Conservation (phyloP, 768 basidiomycete genomes). For the Baorangia bicolor region DNA sequence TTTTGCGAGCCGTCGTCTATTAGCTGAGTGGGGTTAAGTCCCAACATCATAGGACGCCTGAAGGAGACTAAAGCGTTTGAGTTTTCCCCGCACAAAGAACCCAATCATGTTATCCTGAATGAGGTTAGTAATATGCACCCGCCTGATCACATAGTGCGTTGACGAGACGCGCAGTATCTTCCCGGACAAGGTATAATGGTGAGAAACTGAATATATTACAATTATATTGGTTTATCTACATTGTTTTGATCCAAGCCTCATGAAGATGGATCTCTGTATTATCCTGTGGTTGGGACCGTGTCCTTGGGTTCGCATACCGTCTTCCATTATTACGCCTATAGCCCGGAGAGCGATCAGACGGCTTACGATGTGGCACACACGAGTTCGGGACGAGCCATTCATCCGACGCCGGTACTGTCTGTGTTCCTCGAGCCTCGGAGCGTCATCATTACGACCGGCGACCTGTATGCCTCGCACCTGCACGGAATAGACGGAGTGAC, state of each 20-base stretch:
- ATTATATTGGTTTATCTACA: slow-evolving; percentile 1
- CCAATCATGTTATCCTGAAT: slow-evolving; percentile 91
- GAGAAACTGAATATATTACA: slow-evolving; percentile 21
- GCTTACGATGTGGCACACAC: slow-evolving; percentile 17
- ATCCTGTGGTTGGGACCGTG: slow-evolving; percentile 87
- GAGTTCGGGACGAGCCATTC: slow-evolving; percentile 52
- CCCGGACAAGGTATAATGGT: slow-evolving; percentile 95
- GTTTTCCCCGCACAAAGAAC: slow-evolving; percentile 59
- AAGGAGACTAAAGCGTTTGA: slow-evolving; percentile 60
- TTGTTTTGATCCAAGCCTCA: slow-evolving; percentile 60
- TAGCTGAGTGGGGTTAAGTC: slow-evolving; percentile 46
- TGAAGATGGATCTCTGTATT: slow-evolving; percentile 88
- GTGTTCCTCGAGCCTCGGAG: slow-evolving; percentile 85
- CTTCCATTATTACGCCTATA: slow-evolving; percentile 80
- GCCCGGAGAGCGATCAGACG: slow-evolving; percentile 14
- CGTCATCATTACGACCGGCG: slow-evolving; percentile 69
- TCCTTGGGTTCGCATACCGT: slow-evolving; percentile 82
- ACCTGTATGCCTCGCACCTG: slow-evolving; percentile 68
- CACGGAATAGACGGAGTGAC: slow-evolving; percentile 74
- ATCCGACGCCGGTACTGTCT: slow-evolving; percentile 63
- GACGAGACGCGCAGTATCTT: slow-evolving; percentile 54
- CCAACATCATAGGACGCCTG: slow-evolving; percentile 73
- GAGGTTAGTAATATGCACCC: slow-evolving; percentile 48
- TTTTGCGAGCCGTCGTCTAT: slow-evolving; percentile 3
- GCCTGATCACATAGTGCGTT: slow-evolving; percentile 10